Conservation (phyloP, 192 early-diverging fungal species). For the Backusella mclennaniae region DNA sequence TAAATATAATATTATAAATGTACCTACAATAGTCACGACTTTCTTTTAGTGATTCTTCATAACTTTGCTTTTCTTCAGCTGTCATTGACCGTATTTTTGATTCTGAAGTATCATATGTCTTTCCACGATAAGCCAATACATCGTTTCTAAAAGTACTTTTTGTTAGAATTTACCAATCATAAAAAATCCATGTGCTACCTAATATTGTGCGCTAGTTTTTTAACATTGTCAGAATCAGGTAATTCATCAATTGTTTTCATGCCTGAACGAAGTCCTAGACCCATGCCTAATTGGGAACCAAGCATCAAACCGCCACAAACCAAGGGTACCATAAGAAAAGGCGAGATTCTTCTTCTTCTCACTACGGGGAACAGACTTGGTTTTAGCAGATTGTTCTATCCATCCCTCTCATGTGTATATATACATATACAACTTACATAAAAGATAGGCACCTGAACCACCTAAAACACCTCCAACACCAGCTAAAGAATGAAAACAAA, state of each 20-base stretch:
- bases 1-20: neutral
- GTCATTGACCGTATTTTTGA: neutral
- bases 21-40: neutral
- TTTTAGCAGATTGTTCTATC: neutral
- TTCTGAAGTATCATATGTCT: neutral
- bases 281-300: neutral
- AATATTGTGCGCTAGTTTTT: neutral
- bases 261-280: neutral
- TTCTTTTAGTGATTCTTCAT: neutral
- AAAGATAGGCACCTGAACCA: neutral
- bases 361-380: neutral
- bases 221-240: neutral
- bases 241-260: neutral
- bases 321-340: constrained; percentile 2
- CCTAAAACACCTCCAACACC: neutral
- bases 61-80: neutral
- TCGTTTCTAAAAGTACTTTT: neutral
- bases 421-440: neutral
- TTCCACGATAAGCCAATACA: neutral
- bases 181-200: neutral
- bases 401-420: neutral
- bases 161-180: neutral
- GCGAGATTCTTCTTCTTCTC: neutral
- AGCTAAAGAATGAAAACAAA: neutral
- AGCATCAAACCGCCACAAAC: neutral